Percentiles rank a stretch among this genome's conserved stretches.
phyloP scores from a whole-genome alignment of 495 filamentous ascomycete species.

The Neurospora sp. region DNA sequence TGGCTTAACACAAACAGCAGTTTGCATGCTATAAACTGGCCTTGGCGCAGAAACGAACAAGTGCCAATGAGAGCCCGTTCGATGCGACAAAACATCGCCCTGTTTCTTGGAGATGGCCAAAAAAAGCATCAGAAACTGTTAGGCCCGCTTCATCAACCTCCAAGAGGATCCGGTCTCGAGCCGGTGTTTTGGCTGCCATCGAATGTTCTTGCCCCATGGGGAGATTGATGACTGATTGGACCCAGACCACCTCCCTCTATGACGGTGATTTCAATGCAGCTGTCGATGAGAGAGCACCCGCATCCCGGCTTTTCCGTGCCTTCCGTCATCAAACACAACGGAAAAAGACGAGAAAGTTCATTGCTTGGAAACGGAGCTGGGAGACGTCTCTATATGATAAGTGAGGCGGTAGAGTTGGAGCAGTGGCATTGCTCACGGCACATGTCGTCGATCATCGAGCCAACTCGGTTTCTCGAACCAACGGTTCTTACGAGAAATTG shows the following conservation, averaged over 20 bases:
- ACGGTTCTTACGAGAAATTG: not conserved
- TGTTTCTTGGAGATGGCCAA: not conserved
- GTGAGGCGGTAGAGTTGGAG: not conserved
- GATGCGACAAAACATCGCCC: not conserved
- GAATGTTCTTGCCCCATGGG: not conserved
- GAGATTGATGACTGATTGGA: not conserved
- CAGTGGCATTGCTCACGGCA: not conserved
- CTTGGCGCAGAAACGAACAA: not conserved
- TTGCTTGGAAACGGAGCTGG: not conserved
- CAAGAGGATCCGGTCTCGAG: not conserved
- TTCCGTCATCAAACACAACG: not conserved
- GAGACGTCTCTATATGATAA: not conserved
- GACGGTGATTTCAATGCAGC: not conserved
- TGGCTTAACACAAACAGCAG: not conserved
- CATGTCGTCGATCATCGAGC: not conserved
- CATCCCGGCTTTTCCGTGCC: not conserved
- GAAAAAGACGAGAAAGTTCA: not conserved
- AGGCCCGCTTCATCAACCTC: not conserved
- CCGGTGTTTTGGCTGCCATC: not conserved
- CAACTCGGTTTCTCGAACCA: not conserved
- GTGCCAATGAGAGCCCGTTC: not conserved
- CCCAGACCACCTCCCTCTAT: not conserved
- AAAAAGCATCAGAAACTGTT: not conserved
- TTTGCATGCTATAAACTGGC: not conserved
- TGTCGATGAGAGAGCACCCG: not conserved